These are phyloP conservation scores for Claviceps maximensis DNA, from an alignment of 2,329 filamentous ascomycete genomes.

Conservation along the genomic window DNA sequence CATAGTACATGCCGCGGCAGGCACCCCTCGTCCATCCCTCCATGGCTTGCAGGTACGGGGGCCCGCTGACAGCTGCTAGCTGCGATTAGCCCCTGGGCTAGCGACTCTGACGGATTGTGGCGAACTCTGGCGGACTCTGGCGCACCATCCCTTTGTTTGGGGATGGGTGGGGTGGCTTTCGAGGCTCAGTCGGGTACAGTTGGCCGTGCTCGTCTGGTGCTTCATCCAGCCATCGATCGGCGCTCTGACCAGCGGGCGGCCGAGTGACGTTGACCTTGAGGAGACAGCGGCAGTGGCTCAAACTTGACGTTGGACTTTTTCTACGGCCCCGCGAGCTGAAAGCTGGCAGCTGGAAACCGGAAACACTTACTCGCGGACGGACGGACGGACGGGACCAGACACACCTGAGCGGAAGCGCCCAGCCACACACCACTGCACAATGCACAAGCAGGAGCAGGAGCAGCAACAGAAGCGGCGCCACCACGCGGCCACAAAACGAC, in stretches of 20 bases:
- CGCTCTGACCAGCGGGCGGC: not conserved
- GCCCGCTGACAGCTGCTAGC: not conserved
- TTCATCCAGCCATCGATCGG: not conserved
- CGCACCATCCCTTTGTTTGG: not conserved
- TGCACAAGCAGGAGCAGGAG: too few relatives aligned
- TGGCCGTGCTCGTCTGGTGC: too few relatives aligned
- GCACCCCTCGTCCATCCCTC: not conserved
- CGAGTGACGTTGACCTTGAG: too few relatives aligned
- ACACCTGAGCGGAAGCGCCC: not conserved
- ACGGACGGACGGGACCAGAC: too few relatives aligned
- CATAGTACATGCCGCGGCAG: not conserved
- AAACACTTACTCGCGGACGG: too few relatives aligned
- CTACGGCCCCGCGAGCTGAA: too few relatives aligned
- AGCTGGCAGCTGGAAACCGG: too few relatives aligned
- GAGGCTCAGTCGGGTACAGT: too few relatives aligned
- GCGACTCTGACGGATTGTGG: too few relatives aligned
- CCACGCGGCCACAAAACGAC: slow-evolving; percentile 4
- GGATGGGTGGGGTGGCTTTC: not conserved
- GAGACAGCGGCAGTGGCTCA: not conserved
- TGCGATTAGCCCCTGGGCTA: not conserved
- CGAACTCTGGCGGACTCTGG: not conserved
- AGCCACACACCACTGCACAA: too few relatives aligned
- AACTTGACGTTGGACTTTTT: too few relatives aligned
- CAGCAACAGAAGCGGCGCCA: not conserved
- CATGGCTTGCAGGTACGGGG: not conserved